Conservation (phyloP, 148 eudicot species). For the Diospyros lotus region DNA sequence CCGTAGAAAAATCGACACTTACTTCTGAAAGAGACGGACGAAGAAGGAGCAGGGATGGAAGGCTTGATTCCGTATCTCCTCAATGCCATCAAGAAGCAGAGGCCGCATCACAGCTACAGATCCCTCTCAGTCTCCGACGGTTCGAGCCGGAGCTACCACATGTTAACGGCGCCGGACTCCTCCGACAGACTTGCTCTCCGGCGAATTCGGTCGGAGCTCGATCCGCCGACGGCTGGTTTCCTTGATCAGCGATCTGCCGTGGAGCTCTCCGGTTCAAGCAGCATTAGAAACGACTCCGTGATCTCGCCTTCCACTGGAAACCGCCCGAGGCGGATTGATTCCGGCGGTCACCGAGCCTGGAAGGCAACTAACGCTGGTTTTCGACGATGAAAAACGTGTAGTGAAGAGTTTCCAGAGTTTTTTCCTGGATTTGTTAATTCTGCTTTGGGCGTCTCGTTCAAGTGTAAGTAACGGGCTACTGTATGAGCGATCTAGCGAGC, state of each 20-base stretch:
- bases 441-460: neutral
- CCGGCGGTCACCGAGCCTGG: neutral
- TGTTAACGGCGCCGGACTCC: constrained; percentile 2
- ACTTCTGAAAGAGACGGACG: neutral
- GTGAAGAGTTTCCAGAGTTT: neutral
- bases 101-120: constrained; percentile 12
- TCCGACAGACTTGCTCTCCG: constrained; percentile 9
- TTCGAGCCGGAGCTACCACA: constrained; percentile 15
- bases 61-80: constrained; percentile 14
- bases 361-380: neutral
- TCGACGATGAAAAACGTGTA: neutral
- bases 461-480: neutral
- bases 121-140: constrained; percentile 18
- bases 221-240: constrained; percentile 7
- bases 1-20: too few relatives aligned
- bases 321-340: constrained; percentile 4
- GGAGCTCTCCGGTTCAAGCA: neutral
- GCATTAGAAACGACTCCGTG: neutral
- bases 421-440: neutral
- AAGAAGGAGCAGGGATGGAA: constrained; percentile 6
- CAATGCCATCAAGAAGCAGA: constrained; percentile 11
- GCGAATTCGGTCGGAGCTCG: constrained; percentile 9
- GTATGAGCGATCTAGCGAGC: too few relatives aligned
- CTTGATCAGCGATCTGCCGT: neutral
- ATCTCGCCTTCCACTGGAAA: neutral